Evolutionary conservation across 179 eudicot species (phyloP).

Genomic region (Silene vulgaris): DNA sequence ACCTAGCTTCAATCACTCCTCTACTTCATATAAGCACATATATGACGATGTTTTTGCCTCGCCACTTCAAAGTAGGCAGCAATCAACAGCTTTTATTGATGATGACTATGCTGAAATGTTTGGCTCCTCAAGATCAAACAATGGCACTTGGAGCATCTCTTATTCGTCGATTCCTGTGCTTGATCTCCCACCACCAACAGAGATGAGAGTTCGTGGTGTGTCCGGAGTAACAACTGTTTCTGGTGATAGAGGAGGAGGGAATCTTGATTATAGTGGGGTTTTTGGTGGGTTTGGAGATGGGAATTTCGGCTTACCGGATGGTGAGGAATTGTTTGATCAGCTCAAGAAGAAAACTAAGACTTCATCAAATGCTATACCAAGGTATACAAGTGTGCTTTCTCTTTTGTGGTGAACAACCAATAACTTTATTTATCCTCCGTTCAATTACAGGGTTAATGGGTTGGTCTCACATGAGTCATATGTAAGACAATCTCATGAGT

Average conservation of each 20-base stretch:
- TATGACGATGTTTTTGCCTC: constrained; percentile 59
- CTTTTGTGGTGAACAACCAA: neutral
- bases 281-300: constrained; percentile 50
- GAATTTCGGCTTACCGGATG: constrained; percentile 34
- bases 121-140: constrained; percentile 36
- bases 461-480: neutral
- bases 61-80: constrained; percentile 27
- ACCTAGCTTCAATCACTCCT: constrained; percentile 28
- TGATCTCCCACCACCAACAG: constrained; percentile 44
- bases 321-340: constrained; percentile 41
- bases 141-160: constrained; percentile 31
- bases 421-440: neutral
- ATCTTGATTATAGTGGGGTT: constrained; percentile 57
- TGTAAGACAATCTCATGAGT: neutral
- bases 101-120: constrained; percentile 68
- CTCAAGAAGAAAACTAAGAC: constrained; percentile 31
- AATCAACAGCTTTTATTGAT: constrained; percentile 29
- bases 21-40: constrained; percentile 37
- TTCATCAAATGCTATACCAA: constrained; percentile 21
- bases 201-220: constrained; percentile 19
- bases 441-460: neutral
- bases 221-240: constrained; percentile 16
- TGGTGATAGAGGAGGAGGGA: constrained; percentile 30
- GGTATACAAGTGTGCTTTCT: constrained; percentile 29
- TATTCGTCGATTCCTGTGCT: constrained; percentile 66